Percentiles rank a stretch among this genome's conserved stretches.
Conservation (phyloP, 805 yeast species). For the Candida piceae region DNA sequence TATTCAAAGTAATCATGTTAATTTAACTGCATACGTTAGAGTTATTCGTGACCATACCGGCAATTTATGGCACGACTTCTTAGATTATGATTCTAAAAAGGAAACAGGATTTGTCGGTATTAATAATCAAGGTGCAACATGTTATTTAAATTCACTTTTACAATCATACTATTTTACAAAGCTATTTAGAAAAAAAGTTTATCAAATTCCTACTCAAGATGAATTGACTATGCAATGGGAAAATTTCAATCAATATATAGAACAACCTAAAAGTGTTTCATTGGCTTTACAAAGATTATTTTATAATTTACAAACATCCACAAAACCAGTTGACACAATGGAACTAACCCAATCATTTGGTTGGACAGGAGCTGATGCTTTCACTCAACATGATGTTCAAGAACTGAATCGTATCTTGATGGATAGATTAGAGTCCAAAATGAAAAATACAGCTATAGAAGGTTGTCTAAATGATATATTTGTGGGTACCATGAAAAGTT, state of each 20-base stretch:
- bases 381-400: constrained; percentile 97
- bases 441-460: constrained; percentile 84
- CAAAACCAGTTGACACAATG: constrained; percentile 73
- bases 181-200: constrained; percentile 77
- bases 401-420: constrained; percentile 91
- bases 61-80: constrained; percentile 86
- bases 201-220: constrained; percentile 77
- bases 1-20: constrained; percentile 49
- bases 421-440: constrained; percentile 86
- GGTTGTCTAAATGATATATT: constrained; percentile 73
- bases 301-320: constrained; percentile 69
- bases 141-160: constrained; percentile 86
- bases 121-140: constrained; percentile 96
- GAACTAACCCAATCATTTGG: constrained; percentile 92
- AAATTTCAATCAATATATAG: constrained; percentile 23
- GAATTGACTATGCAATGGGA: constrained; percentile 35
- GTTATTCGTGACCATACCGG: constrained; percentile 88
- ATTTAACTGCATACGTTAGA: constrained; percentile 72
- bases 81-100: constrained; percentile 79
- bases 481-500: constrained; percentile 96
- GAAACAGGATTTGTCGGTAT: constrained; percentile 90
- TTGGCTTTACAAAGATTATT: constrained; percentile 84
- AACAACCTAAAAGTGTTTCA: constrained; percentile 55
- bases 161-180: constrained; percentile 89
- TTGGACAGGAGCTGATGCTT: constrained; percentile 94